Evolutionary conservation across 768 basidiomycete genomes (phyloP).

Genomic region (Rhizopogon vesiculosus): DNA sequence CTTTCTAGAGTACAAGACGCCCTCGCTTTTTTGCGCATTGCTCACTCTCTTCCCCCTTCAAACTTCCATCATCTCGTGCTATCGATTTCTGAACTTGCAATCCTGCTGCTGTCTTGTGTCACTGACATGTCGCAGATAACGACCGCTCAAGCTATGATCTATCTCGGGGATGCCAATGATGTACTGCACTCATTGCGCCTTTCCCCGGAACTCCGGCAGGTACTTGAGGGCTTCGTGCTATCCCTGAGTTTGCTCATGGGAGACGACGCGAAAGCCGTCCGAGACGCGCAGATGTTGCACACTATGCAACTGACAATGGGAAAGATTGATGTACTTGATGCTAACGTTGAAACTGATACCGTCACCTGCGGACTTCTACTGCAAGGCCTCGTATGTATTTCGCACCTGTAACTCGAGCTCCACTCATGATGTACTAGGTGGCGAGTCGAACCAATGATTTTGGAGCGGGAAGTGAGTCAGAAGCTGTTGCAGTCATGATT

Average conservation of each 20-base stretch:
- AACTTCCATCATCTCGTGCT: slow-evolving; percentile 50
- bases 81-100: slow-evolving; percentile 61
- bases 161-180: slow-evolving; percentile 45
- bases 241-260: slow-evolving; percentile 58
- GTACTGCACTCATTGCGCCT: slow-evolving; percentile 51
- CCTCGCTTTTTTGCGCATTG: slow-evolving; percentile 52
- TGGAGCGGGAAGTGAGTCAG: slow-evolving; percentile 54
- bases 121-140: slow-evolving; percentile 59
- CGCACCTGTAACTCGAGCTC: neutral
- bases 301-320: slow-evolving; percentile 52
- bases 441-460: slow-evolving; percentile 52
- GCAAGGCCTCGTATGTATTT: slow-evolving; percentile 50
- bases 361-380: slow-evolving; percentile 59
- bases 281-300: slow-evolving; percentile 71
- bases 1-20: slow-evolving; percentile 58
- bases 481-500: slow-evolving; percentile 51
- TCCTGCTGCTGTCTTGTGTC: slow-evolving; percentile 56
- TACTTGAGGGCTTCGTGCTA: slow-evolving; percentile 55
- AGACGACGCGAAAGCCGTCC: slow-evolving; percentile 65
- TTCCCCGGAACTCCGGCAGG: slow-evolving; percentile 46
- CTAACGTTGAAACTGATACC: slow-evolving; percentile 61
- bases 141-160: slow-evolving; percentile 51
- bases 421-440: slow-evolving; percentile 36
- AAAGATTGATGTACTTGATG: slow-evolving; percentile 51
- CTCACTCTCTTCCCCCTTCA: slow-evolving; percentile 46